phyloP scores from a whole-genome alignment of 768 basidiomycete species.

The Infundibulicybe gibba region DNA sequence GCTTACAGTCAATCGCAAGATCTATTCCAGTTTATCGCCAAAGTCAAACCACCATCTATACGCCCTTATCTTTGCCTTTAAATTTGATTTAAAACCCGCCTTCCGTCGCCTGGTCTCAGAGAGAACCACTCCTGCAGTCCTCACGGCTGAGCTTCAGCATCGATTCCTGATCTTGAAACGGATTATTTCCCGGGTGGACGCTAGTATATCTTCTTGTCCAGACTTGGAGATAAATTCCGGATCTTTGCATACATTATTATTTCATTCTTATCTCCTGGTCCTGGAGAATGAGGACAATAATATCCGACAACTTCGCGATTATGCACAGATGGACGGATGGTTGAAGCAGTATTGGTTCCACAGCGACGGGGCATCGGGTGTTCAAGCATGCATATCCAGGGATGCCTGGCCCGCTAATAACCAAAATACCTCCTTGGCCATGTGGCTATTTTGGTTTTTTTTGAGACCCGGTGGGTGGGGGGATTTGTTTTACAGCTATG shows the following conservation, averaged over 20 bases:
- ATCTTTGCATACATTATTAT: conserved; percentile 46
- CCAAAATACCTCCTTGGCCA: conserved; percentile 52
- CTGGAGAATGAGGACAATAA: conserved; percentile 80
- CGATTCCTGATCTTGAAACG: conserved; percentile 56
- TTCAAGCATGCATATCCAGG: conserved; percentile 32
- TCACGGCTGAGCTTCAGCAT: conserved; percentile 63
- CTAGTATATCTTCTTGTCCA: conserved; percentile 21
- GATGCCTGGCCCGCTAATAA: conserved; percentile 58
- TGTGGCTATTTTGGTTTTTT: conserved; percentile 82
- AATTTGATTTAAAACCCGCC: conserved; percentile 61
- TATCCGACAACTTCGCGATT: conserved; percentile 64
- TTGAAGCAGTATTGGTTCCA: conserved; percentile 66
- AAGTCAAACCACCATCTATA: conserved; percentile 65
- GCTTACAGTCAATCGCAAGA: conserved; percentile 42
- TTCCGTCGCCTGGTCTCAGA: conserved; percentile 45
- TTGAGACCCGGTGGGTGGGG: conserved; percentile 50
- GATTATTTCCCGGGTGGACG: conserved; percentile 44
- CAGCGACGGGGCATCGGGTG: conserved; percentile 50
- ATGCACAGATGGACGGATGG: conserved; percentile 62
- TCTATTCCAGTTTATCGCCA: conserved; percentile 48
- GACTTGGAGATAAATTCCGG: conserved; percentile 19
- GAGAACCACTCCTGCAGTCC: conserved; percentile 32
- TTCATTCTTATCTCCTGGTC: conserved; percentile 73
- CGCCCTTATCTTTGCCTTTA: conserved; percentile 59
- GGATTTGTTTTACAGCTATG: no score